Base-by-base conservation (phyloP, 768 basidiomycete genomes). In the Rubroboletus satanas region DNA sequence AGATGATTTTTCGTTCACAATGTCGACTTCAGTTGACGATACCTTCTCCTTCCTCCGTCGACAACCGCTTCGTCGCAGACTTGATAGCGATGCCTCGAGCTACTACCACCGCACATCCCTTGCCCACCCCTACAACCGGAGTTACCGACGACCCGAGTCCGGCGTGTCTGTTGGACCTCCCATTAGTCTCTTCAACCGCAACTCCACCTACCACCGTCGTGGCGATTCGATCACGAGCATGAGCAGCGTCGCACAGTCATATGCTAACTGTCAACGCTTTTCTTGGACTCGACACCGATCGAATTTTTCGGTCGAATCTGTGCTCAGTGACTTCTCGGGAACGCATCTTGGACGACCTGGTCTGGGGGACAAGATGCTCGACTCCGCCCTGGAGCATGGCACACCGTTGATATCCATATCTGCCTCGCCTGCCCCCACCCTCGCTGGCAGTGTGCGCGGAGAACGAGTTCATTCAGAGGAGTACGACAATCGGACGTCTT, bases 291-390 rank as follows among this genome's bases (percentile, higher is more conserved):
- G 75, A 31, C 84, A 86, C 56, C 76, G 74, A 4, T 77, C 77
- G 15, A 80, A 87, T 28, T 61, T 67, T 33, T 89, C 87, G 0
- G 65, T 79, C 1, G 89, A 91, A 57, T 91, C 89, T 0, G 67
- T 82, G 32, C 69, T 77, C 63, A 90, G 86, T 60, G 83, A 87
- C 44, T 80, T 79, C 57, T 84, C 87, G 10, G 75, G 71, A 4
- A 69, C 75, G 59, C 74, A 79, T n/a, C 68, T 87, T 0, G 83
- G 78, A 2, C 79, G 90, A 10, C 90, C 90, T 2, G 88, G 84
- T 3, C 66, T 92, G 4, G 90, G 90, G 1, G 90, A 93, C 69
- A 93, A 91, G 78, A 93, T 93, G 90, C 88, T 93, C 58, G 84
- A 87, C 36, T 83, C 77, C 32, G 78, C 71, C 12, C 67, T 61